Evolutionary conservation across 2,329 filamentous ascomycete genomes (phyloP).

Genomic region (Cadophora sp.): DNA sequence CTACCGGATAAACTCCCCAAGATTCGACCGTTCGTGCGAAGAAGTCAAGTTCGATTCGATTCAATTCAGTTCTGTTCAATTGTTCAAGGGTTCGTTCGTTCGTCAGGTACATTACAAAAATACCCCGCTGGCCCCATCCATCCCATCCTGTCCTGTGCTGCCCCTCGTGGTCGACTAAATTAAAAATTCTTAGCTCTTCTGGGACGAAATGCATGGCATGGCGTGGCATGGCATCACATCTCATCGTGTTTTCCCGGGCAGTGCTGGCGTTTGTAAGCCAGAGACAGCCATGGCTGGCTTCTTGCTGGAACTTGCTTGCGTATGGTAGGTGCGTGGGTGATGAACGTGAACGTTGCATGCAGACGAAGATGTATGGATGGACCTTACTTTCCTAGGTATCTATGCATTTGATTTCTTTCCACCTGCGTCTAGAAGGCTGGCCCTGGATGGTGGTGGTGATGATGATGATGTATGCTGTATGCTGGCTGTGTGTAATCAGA

Average conservation of each 20-base stretch:
- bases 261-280: slow-evolving; percentile 15
- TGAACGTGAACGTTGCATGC: slow-evolving; percentile 17
- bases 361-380: slow-evolving; percentile 9
- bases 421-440: slow-evolving; percentile 9
- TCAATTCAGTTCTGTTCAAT: too few relatives aligned
- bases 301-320: background rate
- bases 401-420: background rate
- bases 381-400: too few relatives aligned
- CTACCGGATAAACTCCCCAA: background rate
- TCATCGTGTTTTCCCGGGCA: slow-evolving; percentile 13
- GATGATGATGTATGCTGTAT: slow-evolving; percentile 1
- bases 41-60: too few relatives aligned
- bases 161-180: background rate
- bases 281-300: background rate
- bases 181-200: background rate
- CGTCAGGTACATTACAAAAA: background rate
- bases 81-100: too few relatives aligned
- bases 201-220: background rate
- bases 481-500: slow-evolving; percentile 21
- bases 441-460: background rate
- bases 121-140: background rate
- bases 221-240: background rate
- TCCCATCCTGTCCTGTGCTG: background rate
- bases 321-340: background rate
- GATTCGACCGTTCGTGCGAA: background rate